A percentile compares a stretch with the other conserved stretches of the same genome.
Conservation (phyloP, 306 rosid species). For the Begonia loranthoides region DNA sequence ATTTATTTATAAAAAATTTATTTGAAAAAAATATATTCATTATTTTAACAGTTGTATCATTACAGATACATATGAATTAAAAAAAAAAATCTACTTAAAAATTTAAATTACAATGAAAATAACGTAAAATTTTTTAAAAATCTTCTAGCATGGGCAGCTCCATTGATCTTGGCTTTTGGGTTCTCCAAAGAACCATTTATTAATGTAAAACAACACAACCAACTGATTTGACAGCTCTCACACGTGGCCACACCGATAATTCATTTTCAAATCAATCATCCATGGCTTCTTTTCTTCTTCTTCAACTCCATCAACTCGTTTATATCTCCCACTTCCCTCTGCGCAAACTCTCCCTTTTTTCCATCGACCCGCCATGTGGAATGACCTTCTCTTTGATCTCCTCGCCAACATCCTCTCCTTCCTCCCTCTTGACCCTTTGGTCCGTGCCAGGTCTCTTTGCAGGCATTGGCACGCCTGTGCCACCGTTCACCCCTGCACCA, state of each 20-base stretch:
- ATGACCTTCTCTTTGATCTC: constrained; percentile 48
- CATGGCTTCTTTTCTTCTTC: too few relatives aligned
- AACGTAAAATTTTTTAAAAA: too few relatives aligned
- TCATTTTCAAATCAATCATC: constrained; percentile 13
- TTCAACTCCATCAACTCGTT: too few relatives aligned
- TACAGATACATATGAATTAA: too few relatives aligned
- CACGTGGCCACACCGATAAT: constrained; percentile 21
- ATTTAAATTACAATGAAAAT: too few relatives aligned
- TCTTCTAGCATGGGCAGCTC: too few relatives aligned
- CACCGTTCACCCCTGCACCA: constrained; percentile 7
- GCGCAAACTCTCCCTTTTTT: not conserved
- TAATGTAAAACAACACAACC: not conserved
- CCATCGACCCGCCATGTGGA: constrained; percentile 37
- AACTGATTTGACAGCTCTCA: constrained; percentile 1
- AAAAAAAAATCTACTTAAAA: too few relatives aligned
- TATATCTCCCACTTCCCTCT: not conserved
- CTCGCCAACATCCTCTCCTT: constrained; percentile 53
- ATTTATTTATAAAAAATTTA: too few relatives aligned
- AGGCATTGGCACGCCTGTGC: constrained; percentile 38
- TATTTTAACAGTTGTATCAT: too few relatives aligned
- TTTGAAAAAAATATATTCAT: too few relatives aligned
- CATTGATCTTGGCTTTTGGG: constrained; percentile 5
- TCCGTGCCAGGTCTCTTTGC: constrained; percentile 48
- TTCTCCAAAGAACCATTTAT: constrained; percentile 13
- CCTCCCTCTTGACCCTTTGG: constrained; percentile 56